A percentile compares a stretch with the other conserved stretches of the same genome.
These are phyloP conservation scores for Thalassiosira livingstoniorum DNA, from an alignment of 352 stramenopile species.

Conservation along the genomic window DNA sequence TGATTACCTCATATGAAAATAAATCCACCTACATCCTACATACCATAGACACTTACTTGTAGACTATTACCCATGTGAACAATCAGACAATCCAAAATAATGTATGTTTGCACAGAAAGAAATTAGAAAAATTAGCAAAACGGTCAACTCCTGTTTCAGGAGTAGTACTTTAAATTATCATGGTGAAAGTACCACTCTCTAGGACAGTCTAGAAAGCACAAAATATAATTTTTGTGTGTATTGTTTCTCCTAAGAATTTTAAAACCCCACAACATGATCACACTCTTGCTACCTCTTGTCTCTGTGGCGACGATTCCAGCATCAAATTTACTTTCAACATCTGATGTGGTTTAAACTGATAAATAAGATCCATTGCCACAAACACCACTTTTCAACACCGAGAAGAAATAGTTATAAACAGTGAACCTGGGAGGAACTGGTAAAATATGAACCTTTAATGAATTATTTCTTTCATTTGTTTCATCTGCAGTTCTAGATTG, in stretches of 20 bases:
- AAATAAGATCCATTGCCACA: background rate
- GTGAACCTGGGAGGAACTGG: slow-evolving; percentile 57
- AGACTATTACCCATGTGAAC: too few relatives aligned
- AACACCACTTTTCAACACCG: slow-evolving; percentile 15
- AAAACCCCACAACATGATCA: background rate
- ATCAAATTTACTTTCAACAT: background rate
- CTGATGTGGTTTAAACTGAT: too few relatives aligned
- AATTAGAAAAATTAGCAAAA: too few relatives aligned
- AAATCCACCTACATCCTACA: too few relatives aligned
- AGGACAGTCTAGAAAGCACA: too few relatives aligned
- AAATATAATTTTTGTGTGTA: too few relatives aligned
- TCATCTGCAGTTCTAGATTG: slow-evolving; percentile 24
- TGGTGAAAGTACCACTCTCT: too few relatives aligned
- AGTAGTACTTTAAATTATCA: too few relatives aligned
- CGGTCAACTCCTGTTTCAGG: too few relatives aligned
- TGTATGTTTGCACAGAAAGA: background rate
- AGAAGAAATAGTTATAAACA: slow-evolving; percentile 65
- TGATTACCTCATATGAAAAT: too few relatives aligned
- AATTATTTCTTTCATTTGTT: slow-evolving; percentile 16
- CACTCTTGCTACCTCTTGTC: background rate
- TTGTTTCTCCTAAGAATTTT: too few relatives aligned
- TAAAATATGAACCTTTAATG: slow-evolving; percentile 13
- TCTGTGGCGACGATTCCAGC: background rate
- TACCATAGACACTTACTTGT: too few relatives aligned
- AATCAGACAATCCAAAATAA: background rate